phyloP scores from a whole-genome alignment of 352 stramenopile species.

The Phytophthora colocasiae region DNA sequence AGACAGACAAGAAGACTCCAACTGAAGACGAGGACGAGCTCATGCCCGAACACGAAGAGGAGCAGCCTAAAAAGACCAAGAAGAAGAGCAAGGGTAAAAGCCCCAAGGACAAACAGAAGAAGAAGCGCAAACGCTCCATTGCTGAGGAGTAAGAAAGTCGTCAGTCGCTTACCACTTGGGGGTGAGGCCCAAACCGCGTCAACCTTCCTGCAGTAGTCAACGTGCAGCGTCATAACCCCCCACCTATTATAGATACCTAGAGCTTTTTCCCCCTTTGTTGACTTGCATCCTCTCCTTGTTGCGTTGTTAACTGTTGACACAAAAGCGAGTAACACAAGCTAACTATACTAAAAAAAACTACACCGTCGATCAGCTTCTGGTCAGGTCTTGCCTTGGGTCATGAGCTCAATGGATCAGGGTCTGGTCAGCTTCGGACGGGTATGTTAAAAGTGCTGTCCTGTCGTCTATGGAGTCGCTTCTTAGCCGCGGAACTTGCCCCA shows the following conservation, averaged over 20 bases:
- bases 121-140: slow-evolving; percentile 66
- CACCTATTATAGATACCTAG: slow-evolving; percentile 53
- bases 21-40: slow-evolving; percentile 31
- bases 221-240: slow-evolving; percentile 14
- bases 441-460: slow-evolving; percentile 32
- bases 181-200: slow-evolving; percentile 4
- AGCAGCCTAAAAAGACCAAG: slow-evolving; percentile 23
- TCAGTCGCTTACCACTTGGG: slow-evolving; percentile 27
- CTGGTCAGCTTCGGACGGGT: slow-evolving; percentile 8
- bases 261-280: slow-evolving; percentile 34
- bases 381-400: not conserved
- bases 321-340: slow-evolving; percentile 20
- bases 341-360: slow-evolving; percentile 48
- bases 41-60: slow-evolving; percentile 38
- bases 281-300: slow-evolving; percentile 37
- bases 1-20: slow-evolving; percentile 40
- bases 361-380: slow-evolving; percentile 3
- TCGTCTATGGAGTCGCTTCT: slow-evolving; percentile 37
- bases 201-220: not conserved
- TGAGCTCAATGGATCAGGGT: too few relatives aligned
- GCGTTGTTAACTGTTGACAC: slow-evolving; percentile 22
- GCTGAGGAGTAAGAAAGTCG: slow-evolving; percentile 36
- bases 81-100: slow-evolving; percentile 61
- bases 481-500: slow-evolving; percentile 96
- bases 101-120: slow-evolving; percentile 45